Evolutionary conservation across 371 early-diverging fungal species (phyloP).

Genomic region (Mortierella polycephala): DNA sequence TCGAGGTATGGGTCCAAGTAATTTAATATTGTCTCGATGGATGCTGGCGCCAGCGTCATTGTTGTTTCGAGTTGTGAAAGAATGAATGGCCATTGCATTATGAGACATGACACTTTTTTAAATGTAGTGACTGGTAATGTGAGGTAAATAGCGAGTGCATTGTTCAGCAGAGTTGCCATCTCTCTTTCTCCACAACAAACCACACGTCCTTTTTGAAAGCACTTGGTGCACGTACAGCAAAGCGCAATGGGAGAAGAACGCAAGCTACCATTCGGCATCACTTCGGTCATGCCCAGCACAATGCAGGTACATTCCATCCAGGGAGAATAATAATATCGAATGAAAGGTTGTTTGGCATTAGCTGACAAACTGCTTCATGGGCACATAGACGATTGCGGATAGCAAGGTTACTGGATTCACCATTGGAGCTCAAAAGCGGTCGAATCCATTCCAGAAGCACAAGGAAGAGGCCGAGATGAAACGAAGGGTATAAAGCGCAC

Average conservation of each 20-base stretch:
- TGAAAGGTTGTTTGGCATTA: neutral
- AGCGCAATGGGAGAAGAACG: constrained; percentile 41
- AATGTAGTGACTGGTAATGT: too few relatives aligned
- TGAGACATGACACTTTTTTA: too few relatives aligned
- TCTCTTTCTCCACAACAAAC: too few relatives aligned
- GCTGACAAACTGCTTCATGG: neutral
- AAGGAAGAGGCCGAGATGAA: constrained; percentile 80
- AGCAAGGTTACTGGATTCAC: constrained; percentile 76
- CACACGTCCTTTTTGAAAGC: too few relatives aligned
- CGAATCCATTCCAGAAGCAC: constrained; percentile 76
- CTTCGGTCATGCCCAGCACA: constrained; percentile 51
- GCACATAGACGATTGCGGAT: constrained; percentile 63
- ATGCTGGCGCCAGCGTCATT: constrained; percentile 26
- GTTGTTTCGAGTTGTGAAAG: neutral
- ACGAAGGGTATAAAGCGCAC: constrained; percentile 67
- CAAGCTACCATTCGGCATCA: constrained; percentile 53
- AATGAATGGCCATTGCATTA: too few relatives aligned
- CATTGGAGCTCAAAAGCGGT: constrained; percentile 73
- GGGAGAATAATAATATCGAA: too few relatives aligned
- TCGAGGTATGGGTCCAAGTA: constrained; percentile 44
- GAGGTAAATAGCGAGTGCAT: too few relatives aligned
- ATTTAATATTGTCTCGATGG: constrained; percentile 29
- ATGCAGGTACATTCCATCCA: constrained; percentile 28
- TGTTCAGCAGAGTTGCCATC: too few relatives aligned
- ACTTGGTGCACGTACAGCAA: too few relatives aligned